Evolutionary conservation across 192 early-diverging fungal species (phyloP).

Genomic region (Coemansia sp.): DNA sequence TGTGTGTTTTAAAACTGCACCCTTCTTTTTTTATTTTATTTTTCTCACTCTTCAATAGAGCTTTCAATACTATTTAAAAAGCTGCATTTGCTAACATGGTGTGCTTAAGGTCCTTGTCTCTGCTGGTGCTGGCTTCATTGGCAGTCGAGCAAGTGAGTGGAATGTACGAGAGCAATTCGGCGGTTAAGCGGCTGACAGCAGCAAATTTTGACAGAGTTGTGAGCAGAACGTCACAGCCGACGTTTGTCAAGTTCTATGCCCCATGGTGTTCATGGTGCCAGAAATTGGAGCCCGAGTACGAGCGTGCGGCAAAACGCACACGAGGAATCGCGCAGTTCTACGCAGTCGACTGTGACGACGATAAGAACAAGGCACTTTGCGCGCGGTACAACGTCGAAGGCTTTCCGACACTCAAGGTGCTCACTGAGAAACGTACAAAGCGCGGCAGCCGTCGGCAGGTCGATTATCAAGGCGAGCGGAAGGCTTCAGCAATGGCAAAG

Average conservation of each 20-base stretch:
- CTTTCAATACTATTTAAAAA: too few relatives aligned
- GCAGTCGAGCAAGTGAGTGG: conserved; percentile 27
- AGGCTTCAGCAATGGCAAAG: conserved; percentile 76
- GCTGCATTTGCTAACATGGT: conserved; percentile 1
- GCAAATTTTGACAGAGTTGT: conserved; percentile 66
- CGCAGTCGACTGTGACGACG: conserved; percentile 90
- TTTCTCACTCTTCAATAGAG: neutral
- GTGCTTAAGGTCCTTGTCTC: neutral
- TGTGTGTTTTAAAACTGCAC: neutral
- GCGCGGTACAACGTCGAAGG: conserved; percentile 77
- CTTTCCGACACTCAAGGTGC: conserved; percentile 94
- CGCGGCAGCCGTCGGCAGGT: conserved; percentile 58
- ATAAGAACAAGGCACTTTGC: conserved; percentile 74
- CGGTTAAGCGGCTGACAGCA: conserved; percentile 59
- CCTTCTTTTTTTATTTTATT: neutral
- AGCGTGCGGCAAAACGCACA: conserved; percentile 81
- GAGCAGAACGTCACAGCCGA: conserved; percentile 65
- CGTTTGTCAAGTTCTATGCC: conserved; percentile 91
- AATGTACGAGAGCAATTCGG: conserved; percentile 57
- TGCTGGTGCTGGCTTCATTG: conserved; percentile 16
- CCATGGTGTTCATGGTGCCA: conserved; percentile 98
- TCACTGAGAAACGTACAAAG: conserved; percentile 63
- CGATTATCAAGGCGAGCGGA: conserved; percentile 85
- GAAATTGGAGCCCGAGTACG: conserved; percentile 82
- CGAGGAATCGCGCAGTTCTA: conserved; percentile 82